Percentiles rank a stretch among this genome's conserved stretches.
Evolutionary conservation across 495 filamentous ascomycete species (phyloP).

Genomic region (Aspergillus leporis): DNA sequence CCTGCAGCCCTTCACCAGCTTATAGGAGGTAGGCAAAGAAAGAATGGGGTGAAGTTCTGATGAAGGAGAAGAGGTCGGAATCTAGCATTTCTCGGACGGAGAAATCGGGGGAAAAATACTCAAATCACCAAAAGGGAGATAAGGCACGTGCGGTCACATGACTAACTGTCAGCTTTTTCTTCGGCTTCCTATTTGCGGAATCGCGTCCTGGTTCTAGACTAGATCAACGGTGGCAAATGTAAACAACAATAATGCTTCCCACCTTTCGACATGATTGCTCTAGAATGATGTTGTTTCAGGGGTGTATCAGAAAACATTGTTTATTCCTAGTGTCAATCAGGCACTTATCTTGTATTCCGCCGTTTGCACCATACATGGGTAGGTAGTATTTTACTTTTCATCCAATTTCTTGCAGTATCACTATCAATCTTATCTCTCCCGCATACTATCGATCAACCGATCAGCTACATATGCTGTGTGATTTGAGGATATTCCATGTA

Average conservation of each 20-base stretch:
- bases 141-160: constrained; percentile 9
- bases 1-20: constrained; percentile 34
- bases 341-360: background rate
- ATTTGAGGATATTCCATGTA: background rate
- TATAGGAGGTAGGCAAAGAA: constrained; percentile 19
- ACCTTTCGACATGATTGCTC: background rate
- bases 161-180: background rate
- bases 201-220: background rate
- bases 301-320: too few species aligned
- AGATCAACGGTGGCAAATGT: background rate
- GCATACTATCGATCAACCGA: background rate
- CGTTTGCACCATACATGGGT: too few species aligned
- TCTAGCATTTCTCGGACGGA: background rate
- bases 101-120: constrained; percentile 10
- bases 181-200: background rate
- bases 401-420: background rate
- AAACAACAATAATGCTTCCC: background rate
- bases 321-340: too few species aligned
- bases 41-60: constrained; percentile 16
- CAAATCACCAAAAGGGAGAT: constrained; percentile 1
- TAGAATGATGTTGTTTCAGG: too few species aligned
- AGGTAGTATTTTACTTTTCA: background rate
- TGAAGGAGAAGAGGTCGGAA: background rate
- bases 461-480: too few species aligned
- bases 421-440: background rate